phyloP scores from a whole-genome alignment of 441 rosid genomes.

The Croton setiger region DNA sequence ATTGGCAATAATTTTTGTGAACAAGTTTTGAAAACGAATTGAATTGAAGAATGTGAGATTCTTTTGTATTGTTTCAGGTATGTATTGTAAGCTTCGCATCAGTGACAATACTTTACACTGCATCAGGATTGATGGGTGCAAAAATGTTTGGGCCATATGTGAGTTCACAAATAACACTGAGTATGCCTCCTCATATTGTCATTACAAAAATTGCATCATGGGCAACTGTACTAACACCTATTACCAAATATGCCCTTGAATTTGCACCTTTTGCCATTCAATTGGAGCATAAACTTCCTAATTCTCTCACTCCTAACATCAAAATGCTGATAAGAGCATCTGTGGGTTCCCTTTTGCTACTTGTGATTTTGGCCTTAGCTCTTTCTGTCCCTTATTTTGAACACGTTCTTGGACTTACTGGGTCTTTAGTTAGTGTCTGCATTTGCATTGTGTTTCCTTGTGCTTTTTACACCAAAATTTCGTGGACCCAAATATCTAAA shows the following conservation, averaged over 20 bases:
- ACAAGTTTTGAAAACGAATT: no score
- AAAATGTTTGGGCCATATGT: constrained; percentile 54
- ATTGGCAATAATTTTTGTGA: no score
- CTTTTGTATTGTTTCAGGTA: constrained; percentile 35
- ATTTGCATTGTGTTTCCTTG: constrained; percentile 56
- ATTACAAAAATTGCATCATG: constrained; percentile 61
- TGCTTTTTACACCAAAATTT: constrained; percentile 65
- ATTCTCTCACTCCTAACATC: constrained; percentile 30
- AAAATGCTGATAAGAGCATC: constrained; percentile 42
- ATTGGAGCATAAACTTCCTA: constrained; percentile 48
- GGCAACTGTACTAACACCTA: constrained; percentile 72
- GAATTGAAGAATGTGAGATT: no score
- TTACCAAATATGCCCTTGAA: constrained; percentile 78
- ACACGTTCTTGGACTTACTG: constrained; percentile 70
- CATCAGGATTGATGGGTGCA: constrained; percentile 63
- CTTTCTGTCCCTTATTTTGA: constrained; percentile 60
- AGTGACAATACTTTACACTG: constrained; percentile 43
- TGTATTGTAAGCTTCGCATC: constrained; percentile 62
- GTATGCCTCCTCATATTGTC: constrained; percentile 50
- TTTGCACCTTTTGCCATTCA: constrained; percentile 72
- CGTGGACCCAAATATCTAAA: constrained; percentile 41
- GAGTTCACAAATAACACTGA: constrained; percentile 63
- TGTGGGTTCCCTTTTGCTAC: constrained; percentile 50
- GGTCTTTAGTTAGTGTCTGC: constrained; percentile 52
- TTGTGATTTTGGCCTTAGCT: constrained; percentile 49